Conservation (phyloP, 1,284 basidiomycete species). For the Papiliotrema laurentii region DNA sequence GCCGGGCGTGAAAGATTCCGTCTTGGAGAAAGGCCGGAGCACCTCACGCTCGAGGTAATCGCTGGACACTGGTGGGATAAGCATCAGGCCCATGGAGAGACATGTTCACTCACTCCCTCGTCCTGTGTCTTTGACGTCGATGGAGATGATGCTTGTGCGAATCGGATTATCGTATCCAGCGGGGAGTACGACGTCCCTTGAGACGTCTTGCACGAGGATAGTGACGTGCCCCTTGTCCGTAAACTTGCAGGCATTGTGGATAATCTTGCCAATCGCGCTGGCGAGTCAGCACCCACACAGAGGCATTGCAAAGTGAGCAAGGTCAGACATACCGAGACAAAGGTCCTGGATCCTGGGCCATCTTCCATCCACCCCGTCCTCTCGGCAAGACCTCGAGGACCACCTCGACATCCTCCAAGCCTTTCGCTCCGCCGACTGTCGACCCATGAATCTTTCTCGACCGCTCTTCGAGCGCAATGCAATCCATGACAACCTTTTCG, state of each 20-base stretch:
- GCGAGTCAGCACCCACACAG: not conserved
- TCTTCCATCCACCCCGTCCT: slow-evolving; percentile 25
- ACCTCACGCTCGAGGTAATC: slow-evolving; percentile 25
- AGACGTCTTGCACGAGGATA: slow-evolving; percentile 33
- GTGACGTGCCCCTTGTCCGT: slow-evolving; percentile 36
- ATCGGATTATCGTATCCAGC: slow-evolving; percentile 28
- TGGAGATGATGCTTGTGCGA: slow-evolving; percentile 25
- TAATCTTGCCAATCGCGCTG: slow-evolving; percentile 28
- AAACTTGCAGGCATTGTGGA: slow-evolving; percentile 35
- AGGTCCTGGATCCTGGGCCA: slow-evolving; percentile 23
- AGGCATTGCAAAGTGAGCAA: not conserved
- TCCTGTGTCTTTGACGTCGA: slow-evolving; percentile 38
- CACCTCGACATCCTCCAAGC: slow-evolving; percentile 31
- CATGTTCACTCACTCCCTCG: slow-evolving; percentile 28
- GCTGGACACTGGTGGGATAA: slow-evolving; percentile 13
- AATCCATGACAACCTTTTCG: slow-evolving; percentile 27
- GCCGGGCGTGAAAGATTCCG: slow-evolving; percentile 27
- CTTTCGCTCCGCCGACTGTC: slow-evolving; percentile 12
- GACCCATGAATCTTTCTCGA: slow-evolving; percentile 13
- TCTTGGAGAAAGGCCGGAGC: slow-evolving; percentile 26
- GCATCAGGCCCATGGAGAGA: not conserved
- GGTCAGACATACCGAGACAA: slow-evolving; percentile 12
- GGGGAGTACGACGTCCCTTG: slow-evolving; percentile 26
- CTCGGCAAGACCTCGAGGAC: slow-evolving; percentile 39
- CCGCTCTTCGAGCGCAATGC: slow-evolving; percentile 23